Base-by-base conservation (phyloP, 2,329 filamentous ascomycete genomes). In the Diplodia scrobiculata region DNA sequence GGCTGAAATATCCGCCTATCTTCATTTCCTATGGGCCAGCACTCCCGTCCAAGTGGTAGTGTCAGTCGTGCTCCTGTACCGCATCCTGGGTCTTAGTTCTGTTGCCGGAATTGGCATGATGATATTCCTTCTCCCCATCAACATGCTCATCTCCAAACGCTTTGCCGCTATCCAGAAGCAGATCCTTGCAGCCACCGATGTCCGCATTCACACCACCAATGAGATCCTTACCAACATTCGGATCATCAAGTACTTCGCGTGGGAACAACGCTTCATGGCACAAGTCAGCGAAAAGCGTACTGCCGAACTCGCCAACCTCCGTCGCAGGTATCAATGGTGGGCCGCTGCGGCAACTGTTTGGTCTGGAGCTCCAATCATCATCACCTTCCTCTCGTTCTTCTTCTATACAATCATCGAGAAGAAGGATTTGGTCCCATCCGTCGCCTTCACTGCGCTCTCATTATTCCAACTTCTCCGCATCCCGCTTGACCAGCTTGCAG, bases 221-320 rank as follows among this genome's bases (percentile, higher is more conserved):
- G 95, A 99, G 78, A 91, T 98, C 7, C 82, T 99, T 32, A 93
- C 96, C 74, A 99, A 98, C 73, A 98, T 99, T 70, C 88, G 95
- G 62, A 97, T 99, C 76, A 98, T 99, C 85, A 99, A 99, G 76
- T 99, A 95, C 78, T 99, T 99, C 76, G 94, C 95, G 0, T 99
- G 95, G 95, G 95, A 99, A 77, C 88, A 92, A 72, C 90, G 94
- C 2, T 99, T 97, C 75, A 87, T 91, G 66, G 86, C 87, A 25
- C 87, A 91, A 65, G 92, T 99, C 38, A 90, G 96, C 68, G 94
- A 97, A 76, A 97, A 97, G 80, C 88, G 95, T 68, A 83, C 84
- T 51, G 82, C 82, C 2, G 95, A 99, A 77, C 83, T 99, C 62
- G 87, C 85, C 71, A 87, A 91, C 36, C 79, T 99, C 65, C 89